Evolutionary conservation across 2,329 filamentous ascomycete species (phyloP).

Genomic region (Mycogone perniciosa): DNA sequence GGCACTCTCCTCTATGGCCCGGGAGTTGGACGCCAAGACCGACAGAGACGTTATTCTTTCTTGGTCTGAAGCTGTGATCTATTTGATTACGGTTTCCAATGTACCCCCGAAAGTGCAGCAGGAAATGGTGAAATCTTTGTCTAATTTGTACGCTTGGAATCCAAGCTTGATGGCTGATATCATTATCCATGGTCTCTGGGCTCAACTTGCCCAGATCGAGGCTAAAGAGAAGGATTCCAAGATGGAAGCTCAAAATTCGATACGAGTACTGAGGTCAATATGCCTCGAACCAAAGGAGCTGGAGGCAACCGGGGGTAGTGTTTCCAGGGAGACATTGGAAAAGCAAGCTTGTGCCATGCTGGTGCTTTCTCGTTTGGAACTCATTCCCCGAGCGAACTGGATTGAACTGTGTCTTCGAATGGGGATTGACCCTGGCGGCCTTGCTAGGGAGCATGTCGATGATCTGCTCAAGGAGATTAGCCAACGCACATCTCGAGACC

Average conservation of each 20-base stretch:
- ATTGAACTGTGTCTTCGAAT: slow-evolving; percentile 79
- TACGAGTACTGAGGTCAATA: slow-evolving; percentile 55
- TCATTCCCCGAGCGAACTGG: slow-evolving; percentile 77
- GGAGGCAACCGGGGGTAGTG: slow-evolving; percentile 33
- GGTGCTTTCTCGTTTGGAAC: slow-evolving; percentile 68
- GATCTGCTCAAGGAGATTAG: slow-evolving; percentile 63
- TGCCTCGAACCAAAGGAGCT: slow-evolving; percentile 52
- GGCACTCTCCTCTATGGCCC: slow-evolving; percentile 58
- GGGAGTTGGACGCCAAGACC: slow-evolving; percentile 44
- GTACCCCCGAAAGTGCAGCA: slow-evolving; percentile 59
- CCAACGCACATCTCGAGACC: slow-evolving; percentile 38
- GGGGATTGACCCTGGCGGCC: slow-evolving; percentile 72
- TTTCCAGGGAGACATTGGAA: slow-evolving; percentile 49
- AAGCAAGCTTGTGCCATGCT: slow-evolving; percentile 70
- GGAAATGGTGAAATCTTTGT: slow-evolving; percentile 55
- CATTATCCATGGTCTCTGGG: slow-evolving; percentile 70
- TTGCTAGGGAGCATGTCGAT: slow-evolving; percentile 60
- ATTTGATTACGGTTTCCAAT: slow-evolving; percentile 58
- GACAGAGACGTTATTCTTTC: slow-evolving; percentile 49
- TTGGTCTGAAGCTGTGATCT: slow-evolving; percentile 86
- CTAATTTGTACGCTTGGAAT: slow-evolving; percentile 55
- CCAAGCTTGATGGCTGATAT: slow-evolving; percentile 54
- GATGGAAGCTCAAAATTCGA: slow-evolving; percentile 57
- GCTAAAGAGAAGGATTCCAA: slow-evolving; percentile 73
- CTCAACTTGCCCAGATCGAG: slow-evolving; percentile 64